phyloP scores from a whole-genome alignment of 2,329 filamentous ascomycete species.

The Aspergillus uvarum region DNA sequence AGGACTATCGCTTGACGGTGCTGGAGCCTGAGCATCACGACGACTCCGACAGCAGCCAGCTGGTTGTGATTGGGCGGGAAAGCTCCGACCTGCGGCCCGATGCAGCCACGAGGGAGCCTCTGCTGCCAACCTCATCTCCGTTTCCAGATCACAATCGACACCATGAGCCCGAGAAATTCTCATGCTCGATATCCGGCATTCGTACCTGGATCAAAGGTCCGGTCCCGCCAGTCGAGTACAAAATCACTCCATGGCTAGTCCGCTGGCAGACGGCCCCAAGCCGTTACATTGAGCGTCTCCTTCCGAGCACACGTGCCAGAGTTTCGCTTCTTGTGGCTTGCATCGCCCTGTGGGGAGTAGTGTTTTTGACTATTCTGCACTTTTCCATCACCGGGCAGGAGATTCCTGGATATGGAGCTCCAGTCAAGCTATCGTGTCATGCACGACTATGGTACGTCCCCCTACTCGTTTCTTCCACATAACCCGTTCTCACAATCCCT shows the following conservation, averaged over 20 bases:
- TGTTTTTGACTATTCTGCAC: slow-evolving; percentile 35
- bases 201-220: slow-evolving; percentile 33
- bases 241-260: slow-evolving; percentile 35
- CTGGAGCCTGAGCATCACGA: slow-evolving; percentile 9
- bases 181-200: slow-evolving; percentile 26
- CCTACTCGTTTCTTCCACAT: too few species aligned
- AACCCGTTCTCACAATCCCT: slow-evolving; percentile 2
- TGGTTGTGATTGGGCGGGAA: slow-evolving; percentile 15
- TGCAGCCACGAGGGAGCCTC: slow-evolving; percentile 19
- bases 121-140: slow-evolving; percentile 21
- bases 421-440: slow-evolving; percentile 38
- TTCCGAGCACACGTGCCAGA: slow-evolving; percentile 27
- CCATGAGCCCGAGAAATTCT: slow-evolving; percentile 17
- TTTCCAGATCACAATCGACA: not conserved
- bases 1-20: slow-evolving; percentile 10
- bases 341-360: slow-evolving; percentile 32
- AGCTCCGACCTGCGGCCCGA: slow-evolving; percentile 19
- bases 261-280: slow-evolving; percentile 35
- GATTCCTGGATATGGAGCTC: slow-evolving; percentile 35
- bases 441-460: slow-evolving; percentile 41
- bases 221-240: slow-evolving; percentile 32
- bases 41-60: slow-evolving; percentile 13
- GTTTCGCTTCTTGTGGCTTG: slow-evolving; percentile 27
- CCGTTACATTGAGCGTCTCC: slow-evolving; percentile 31
- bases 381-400: slow-evolving; percentile 31